Evolutionary conservation across 2,329 filamentous ascomycete species (phyloP), one percentile per base, ranked within the genome.

Genomic region (Dryadomyces sulphureus): DNA sequence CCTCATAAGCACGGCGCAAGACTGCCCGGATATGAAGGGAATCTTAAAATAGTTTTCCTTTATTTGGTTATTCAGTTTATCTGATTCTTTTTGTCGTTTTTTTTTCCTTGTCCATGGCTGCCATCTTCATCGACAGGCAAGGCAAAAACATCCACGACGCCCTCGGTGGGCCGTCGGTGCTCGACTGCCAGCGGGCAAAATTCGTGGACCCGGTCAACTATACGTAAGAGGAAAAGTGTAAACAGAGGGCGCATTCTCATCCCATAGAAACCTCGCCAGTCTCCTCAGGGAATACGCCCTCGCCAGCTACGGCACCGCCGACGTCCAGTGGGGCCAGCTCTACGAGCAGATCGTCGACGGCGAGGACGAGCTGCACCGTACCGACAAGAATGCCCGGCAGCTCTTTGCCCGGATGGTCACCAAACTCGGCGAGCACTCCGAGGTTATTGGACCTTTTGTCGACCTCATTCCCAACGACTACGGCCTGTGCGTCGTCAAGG

Each of bases 391-490:
- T 11, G 12, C 30, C 39, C 21, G 22, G 17, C 24, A 32, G 24
- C 39, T 41, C 39, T 41, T 41, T 7, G 3, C 30, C 5, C n/a
- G n/a, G n/a, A n/a, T n/a, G n/a, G n/a, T n/a, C n/a, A n/a, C n/a
- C n/a, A 30, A 30, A n/a, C 3, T 41, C n/a, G 39, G 39, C 5
- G 39, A 30, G 5, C 12, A 41, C 7, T 6, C 25, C 24, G 17
- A 27, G 5, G 12, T 6, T 7, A 41, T 41, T 16, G 3, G 12
- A n/a, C 39, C 39, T 4, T 41, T 41, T 32, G 25, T 41, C 39
- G 39, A 41, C 24, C 39, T 41, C n/a, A 41, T 41, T 14, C 39
- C 39, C 17, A 41, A 41, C 24, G 39, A 41, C 19, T 41, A 30
- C 30, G 39, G 39, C 9, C 24, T 41, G 39, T 30, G 39, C 6